Base-by-base conservation (phyloP, 306 rosid genomes). In the Lagenaria siceraria region DNA sequence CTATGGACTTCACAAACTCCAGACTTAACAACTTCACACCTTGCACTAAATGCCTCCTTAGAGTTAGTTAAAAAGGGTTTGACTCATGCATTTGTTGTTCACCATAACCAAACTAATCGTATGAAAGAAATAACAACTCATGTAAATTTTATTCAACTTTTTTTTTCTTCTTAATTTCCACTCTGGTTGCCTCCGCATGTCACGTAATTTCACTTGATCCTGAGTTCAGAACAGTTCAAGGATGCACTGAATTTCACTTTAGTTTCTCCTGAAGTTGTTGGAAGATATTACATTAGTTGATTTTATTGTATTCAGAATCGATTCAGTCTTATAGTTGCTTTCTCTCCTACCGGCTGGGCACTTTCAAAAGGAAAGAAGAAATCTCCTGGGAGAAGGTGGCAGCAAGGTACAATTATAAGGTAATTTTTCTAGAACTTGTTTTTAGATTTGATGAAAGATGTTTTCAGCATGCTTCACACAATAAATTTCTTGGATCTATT, bases 301-400 rank as follows among this genome's bases (percentile, higher is more conserved):
- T 49, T 69, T 62, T 31, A 4, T 55, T 38, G 22, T 29, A 48
- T 79, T 53, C 90, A 92, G 98, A 65, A 74, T 78, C 92, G 90
- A 48, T 94, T 78, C 89, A 92, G 90, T 80, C 96, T 92, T 35
- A 83, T 94, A 63, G 96, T 94, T 54, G 97, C 98, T 81, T 89
- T 92, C 90, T 90, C 97, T 77, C 97, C 98, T 54, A 95, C 96
- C 25, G 98, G 98, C 56, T 95, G 98, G 98, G 86, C 90, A 24
- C 88, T 90, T 63, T 92, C 93, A 80, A 92, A 94, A 80, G 96
- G 96, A 87, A 92, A 89, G 92, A 90, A 91, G 88, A 92, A 89
- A 81, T 89, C 96, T 78, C 92, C 96, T 0, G 97, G 97, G 54
- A 92, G 92, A 85, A 87, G 91, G 85, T 94, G 85, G 88, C 98